These are phyloP conservation scores for Clavispora fructus DNA, from an alignment of 805 yeast species.

Conservation along the genomic window DNA sequence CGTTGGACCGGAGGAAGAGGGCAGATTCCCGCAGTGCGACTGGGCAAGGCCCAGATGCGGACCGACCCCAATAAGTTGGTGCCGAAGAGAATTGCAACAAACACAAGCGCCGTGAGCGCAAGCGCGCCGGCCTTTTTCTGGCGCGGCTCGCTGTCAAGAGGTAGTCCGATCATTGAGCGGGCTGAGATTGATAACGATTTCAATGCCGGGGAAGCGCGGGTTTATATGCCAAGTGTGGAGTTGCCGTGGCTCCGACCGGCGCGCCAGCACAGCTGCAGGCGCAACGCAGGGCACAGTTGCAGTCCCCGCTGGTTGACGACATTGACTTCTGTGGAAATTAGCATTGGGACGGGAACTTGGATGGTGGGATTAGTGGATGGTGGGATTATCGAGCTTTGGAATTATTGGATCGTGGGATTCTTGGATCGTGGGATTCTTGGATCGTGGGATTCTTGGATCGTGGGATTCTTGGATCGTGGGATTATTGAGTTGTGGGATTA, in stretches of 20 bases:
- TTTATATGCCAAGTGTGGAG: not conserved
- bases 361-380: too few species aligned
- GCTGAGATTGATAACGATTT: too few species aligned
- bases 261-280: not conserved
- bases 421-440: too few species aligned
- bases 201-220: not conserved
- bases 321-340: too few species aligned
- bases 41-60: constrained; percentile 14
- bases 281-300: too few species aligned
- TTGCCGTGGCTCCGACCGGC: not conserved
- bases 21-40: constrained; percentile 11
- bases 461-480: too few species aligned
- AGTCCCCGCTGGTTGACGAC: too few species aligned
- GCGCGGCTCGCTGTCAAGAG: constrained; percentile 9
- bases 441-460: too few species aligned
- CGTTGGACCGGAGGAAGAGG: constrained; percentile 13
- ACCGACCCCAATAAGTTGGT: constrained; percentile 17
- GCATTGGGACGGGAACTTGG: too few species aligned
- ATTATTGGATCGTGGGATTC: too few species aligned
- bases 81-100: constrained; percentile 12
- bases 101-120: constrained; percentile 1
- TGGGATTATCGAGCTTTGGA: too few species aligned
- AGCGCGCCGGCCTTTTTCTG: constrained; percentile 9
- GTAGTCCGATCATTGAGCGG: constrained; percentile 12
- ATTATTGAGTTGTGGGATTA: too few species aligned